Conservation (phyloP, 805 yeast species). For the Isabelozyma gotoi region DNA sequence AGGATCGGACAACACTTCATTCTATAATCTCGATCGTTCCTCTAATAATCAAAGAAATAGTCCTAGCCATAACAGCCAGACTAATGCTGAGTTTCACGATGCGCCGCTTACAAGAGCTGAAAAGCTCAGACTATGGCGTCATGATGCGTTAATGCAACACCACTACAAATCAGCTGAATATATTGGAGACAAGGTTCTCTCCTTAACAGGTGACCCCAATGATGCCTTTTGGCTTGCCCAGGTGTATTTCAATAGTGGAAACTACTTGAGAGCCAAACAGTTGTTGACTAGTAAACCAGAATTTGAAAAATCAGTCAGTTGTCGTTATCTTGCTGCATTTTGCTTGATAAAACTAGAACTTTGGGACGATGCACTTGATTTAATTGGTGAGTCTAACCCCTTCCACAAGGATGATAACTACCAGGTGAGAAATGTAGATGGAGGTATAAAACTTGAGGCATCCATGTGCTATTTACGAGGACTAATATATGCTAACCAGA, state of each 20-base stretch:
- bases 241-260: conserved; percentile 73
- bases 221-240: conserved; percentile 98
- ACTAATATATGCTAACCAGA: conserved; percentile 74
- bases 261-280: conserved; percentile 76
- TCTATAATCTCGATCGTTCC: conserved; percentile 29
- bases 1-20: conserved; percentile 38
- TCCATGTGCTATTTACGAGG: conserved; percentile 87
- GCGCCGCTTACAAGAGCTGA: conserved; percentile 77
- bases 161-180: conserved; percentile 87
- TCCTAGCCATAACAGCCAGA: conserved; percentile 3
- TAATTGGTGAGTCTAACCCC: conserved; percentile 82
- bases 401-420: conserved; percentile 47
- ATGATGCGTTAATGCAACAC: conserved; percentile 90
- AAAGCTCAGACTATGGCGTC: conserved; percentile 84
- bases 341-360: conserved; percentile 69
- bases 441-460: conserved; percentile 84
- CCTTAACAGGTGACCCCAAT: conserved; percentile 81
- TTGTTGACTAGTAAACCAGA: conserved; percentile 56
- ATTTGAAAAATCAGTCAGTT: conserved; percentile 62
- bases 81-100: conserved; percentile 8
- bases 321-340: conserved; percentile 77
- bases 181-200: conserved; percentile 85
- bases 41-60: conserved; percentile 3
- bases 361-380: conserved; percentile 87
- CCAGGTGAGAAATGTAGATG: conserved; percentile 57